Base-by-base conservation (phyloP, 2,329 filamentous ascomycete genomes). In the Cercospora zeina region DNA sequence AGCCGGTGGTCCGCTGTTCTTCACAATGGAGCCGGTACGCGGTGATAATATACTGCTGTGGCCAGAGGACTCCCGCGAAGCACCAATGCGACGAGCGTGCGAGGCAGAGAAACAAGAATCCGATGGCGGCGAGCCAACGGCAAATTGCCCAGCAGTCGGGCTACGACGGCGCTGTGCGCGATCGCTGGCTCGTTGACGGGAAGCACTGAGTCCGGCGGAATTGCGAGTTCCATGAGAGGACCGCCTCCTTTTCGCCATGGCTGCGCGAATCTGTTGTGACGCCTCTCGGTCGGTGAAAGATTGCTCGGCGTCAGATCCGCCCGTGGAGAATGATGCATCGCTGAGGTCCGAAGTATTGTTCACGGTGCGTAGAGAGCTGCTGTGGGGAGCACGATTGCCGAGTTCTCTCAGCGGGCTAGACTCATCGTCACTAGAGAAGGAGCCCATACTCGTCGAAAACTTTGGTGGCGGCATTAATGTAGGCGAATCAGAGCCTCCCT, bases 51-150 rank as follows among this genome's bases (percentile, higher is more conserved):
- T 85, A 61, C 81, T 67, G 54, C 54, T 84, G 4, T 69, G 66
- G 33, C 62, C 62, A 50, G 66, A 79, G 16, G 83, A 81, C 54
- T 80, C 78, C 45, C 84, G 83, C 67, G 86, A 83, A 53, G 80
- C 82, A 71, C 83, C 86, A 85, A 89, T 88, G 13, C 87, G 80
- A 47, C 87, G 80, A 27, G 87, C 86, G 65, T 88, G 86, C 59
- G 83, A 82, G 24, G 86, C 85, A 0, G 85, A 87, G 74, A 89
- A 89, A 74, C 87, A 71, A 7, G 82, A 84, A 67, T 86, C 83
- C 57, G 78, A 82, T 1, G 84, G 83, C 13, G 85, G 83, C 58
- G 59, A 79, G 75, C 19, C 80, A 75, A 67, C 64, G 4, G 77
- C 74, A 53, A 77, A 61, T n/a, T 58, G 57, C 16, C 68, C 77